phyloP scores from a whole-genome alignment of 2,329 filamentous ascomycete genomes.

The Alternaria incomplexa region DNA sequence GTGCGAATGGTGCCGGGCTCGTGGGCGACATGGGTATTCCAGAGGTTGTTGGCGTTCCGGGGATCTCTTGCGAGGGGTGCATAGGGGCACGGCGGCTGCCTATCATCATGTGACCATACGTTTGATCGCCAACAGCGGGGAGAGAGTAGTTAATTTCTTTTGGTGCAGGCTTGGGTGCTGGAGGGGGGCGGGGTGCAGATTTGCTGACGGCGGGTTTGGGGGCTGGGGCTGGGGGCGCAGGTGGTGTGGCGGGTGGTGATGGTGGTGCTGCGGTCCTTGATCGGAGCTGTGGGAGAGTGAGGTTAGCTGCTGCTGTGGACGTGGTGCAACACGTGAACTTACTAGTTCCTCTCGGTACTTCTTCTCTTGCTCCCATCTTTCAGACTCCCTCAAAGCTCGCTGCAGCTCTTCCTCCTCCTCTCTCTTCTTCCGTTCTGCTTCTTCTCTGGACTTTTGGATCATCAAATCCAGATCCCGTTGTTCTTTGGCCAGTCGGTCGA shows the following conservation, averaged over 20 bases:
- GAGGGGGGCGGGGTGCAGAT: slow-evolving; percentile 10
- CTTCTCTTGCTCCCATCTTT: background rate
- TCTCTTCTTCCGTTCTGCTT: slow-evolving; percentile 4
- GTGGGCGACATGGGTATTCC: slow-evolving; percentile 9
- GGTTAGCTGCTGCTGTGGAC: background rate
- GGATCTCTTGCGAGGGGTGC: slow-evolving; percentile 29
- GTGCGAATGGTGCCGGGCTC: slow-evolving; percentile 10
- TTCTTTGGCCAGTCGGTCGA: slow-evolving; percentile 5
- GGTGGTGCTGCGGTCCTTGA: slow-evolving; percentile 5
- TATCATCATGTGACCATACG: slow-evolving; percentile 26
- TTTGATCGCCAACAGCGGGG: slow-evolving; percentile 21
- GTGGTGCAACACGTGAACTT: background rate
- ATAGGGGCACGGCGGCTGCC: slow-evolving; percentile 29
- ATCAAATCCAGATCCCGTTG: slow-evolving; percentile 11
- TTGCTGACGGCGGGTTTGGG: slow-evolving; percentile 2
- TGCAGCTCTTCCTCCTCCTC: slow-evolving; percentile 16
- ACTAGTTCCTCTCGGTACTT: slow-evolving; percentile 8
- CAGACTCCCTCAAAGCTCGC: slow-evolving; percentile 7
- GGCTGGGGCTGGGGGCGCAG: slow-evolving; percentile 6
- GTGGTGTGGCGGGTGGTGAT: slow-evolving; percentile 8
- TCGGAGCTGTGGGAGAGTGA: background rate
- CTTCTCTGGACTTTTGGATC: slow-evolving; percentile 15
- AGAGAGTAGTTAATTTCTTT: slow-evolving; percentile 23
- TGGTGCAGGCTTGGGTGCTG: slow-evolving; percentile 5
- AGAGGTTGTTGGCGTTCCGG: slow-evolving; percentile 7